Conservation (phyloP, 148 eudicot species). For the Mesembryanthemum crystallinum region DNA sequence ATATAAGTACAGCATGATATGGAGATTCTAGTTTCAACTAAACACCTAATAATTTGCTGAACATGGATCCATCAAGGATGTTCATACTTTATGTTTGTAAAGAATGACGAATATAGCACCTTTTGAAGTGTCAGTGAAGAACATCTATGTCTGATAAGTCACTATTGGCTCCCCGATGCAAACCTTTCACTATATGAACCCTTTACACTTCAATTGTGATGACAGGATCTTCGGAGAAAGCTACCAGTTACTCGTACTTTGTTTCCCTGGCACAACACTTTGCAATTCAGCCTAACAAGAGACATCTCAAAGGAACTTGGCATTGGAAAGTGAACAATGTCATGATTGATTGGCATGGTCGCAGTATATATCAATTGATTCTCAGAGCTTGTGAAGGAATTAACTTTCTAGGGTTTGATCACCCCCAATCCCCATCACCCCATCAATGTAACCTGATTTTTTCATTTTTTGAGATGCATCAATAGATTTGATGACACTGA, state of each 20-base stretch:
- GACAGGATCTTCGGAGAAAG: constrained; percentile 85
- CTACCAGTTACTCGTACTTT: constrained; percentile 90
- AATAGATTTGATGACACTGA: constrained; percentile 16
- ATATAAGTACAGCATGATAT: no score
- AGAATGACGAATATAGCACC: no score
- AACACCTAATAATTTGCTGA: no score
- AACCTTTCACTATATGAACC: background rate
- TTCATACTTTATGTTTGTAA: no score
- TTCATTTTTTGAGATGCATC: constrained; percentile 7
- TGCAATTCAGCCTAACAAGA: constrained; percentile 75
- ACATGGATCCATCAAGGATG: no score
- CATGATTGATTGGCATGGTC: background rate
- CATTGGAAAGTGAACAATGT: constrained; percentile 38
- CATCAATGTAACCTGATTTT: constrained; percentile 1
- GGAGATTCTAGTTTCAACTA: no score
- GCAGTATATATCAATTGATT: constrained; percentile 20
- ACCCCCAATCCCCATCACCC: background rate
- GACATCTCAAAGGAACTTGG: constrained; percentile 62
- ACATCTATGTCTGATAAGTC: no score
- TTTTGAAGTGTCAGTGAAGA: no score
- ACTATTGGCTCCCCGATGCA: background rate
- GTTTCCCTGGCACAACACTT: constrained; percentile 88
- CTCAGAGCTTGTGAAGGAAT: constrained; percentile 22
- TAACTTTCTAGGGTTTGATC: constrained; percentile 21
- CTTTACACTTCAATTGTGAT: constrained; percentile 14